phyloP scores from a whole-genome alignment of 1,284 basidiomycete genomes.

The Inonotus hispidus region DNA sequence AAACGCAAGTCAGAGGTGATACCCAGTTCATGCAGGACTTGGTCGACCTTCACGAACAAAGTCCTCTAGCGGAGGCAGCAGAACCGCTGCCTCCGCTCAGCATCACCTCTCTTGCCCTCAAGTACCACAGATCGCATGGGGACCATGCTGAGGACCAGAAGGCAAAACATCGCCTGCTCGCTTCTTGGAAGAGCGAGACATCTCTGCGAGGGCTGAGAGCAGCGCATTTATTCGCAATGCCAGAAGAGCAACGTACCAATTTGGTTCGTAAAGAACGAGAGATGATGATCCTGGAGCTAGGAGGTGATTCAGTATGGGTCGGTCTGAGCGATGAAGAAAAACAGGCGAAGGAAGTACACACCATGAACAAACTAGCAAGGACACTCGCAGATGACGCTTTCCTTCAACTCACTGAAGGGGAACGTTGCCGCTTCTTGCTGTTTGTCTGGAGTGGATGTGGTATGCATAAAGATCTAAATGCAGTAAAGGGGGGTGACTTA shows the following conservation, averaged over 20 bases:
- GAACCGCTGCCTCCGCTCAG: background rate
- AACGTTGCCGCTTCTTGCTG: constrained; percentile 15
- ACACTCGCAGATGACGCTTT: constrained; percentile 21
- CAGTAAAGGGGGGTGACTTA: constrained; percentile 22
- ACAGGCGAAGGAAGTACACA: background rate
- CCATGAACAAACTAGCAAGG: constrained; percentile 4
- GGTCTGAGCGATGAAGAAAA: constrained; percentile 14
- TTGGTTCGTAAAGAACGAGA: background rate
- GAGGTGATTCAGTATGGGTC: constrained; percentile 16
- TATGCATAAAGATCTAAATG: constrained; percentile 28
- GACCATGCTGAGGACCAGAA: constrained; percentile 13
- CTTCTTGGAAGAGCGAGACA: constrained; percentile 22
- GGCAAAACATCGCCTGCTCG: constrained; percentile 17
- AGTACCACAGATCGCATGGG: background rate
- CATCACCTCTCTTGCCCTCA: constrained; percentile 7
- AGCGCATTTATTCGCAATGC: constrained; percentile 3
- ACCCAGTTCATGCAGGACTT: background rate
- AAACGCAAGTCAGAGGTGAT: constrained; percentile 1
- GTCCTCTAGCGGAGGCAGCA: background rate
- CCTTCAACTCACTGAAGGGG: constrained; percentile 15
- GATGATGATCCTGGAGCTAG: background rate
- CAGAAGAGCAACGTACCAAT: background rate
- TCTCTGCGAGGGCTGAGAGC: constrained; percentile 18
- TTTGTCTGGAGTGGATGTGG: constrained; percentile 24
- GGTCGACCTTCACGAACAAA: background rate